Evolutionary conservation across 2,329 filamentous ascomycete species (phyloP).

Genomic region (Cadophora luteo-olivacea): DNA sequence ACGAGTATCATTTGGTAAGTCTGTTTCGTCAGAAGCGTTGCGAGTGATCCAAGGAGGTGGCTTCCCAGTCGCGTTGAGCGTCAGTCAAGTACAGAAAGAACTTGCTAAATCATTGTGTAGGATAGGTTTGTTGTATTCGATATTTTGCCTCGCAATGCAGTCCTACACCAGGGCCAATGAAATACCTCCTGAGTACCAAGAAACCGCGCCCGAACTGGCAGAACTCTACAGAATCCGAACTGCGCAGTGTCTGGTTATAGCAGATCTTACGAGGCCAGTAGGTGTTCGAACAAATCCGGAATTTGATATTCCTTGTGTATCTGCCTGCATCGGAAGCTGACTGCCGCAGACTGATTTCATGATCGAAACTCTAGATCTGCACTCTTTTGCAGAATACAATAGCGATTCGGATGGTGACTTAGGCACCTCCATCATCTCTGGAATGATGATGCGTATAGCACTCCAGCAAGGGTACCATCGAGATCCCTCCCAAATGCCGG

Average conservation of each 20-base stretch:
- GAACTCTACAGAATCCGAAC: constrained; percentile 56
- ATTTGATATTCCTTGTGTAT: background rate
- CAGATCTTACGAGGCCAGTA: constrained; percentile 56
- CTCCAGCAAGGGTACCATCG: constrained; percentile 66
- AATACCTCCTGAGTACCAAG: constrained; percentile 54
- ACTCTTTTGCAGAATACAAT: constrained; percentile 50
- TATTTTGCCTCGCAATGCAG: constrained; percentile 40
- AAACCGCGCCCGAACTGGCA: constrained; percentile 54
- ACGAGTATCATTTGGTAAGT: constrained; percentile 49
- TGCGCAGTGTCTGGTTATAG: constrained; percentile 57
- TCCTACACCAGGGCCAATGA: constrained; percentile 54
- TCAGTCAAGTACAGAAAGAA: background rate
- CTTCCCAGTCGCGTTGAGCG: background rate
- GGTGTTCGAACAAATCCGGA: background rate
- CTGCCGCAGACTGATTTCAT: constrained; percentile 45
- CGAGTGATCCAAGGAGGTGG: background rate
- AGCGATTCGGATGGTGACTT: constrained; percentile 58
- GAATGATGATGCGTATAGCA: constrained; percentile 59
- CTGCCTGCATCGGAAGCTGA: background rate
- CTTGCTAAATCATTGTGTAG: constrained; percentile 30
- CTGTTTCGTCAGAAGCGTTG: background rate
- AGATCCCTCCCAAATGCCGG: constrained; percentile 58
- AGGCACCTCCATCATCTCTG: constrained; percentile 59
- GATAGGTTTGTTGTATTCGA: constrained; percentile 55
- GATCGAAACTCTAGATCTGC: constrained; percentile 57